Evolutionary conservation across 208 protist genomes (phyloP), one percentile per base, ranked within the genome.

Genomic region (Vickermania spadyakhi): DNA sequence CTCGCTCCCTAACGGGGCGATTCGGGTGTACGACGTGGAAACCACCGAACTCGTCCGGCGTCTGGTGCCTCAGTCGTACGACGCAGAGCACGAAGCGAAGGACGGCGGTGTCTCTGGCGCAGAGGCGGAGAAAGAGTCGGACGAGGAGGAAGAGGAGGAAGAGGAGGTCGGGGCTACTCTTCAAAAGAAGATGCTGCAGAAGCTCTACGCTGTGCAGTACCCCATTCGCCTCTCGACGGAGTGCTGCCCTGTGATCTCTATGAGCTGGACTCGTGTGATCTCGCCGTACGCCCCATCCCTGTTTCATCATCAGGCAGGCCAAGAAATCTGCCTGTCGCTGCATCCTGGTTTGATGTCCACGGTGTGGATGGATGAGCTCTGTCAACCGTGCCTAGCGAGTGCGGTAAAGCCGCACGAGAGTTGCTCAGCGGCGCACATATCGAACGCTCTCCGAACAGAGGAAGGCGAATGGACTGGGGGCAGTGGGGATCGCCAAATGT

Each of bases 1-100:
- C 41, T 70, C 76, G 7, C 65, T 90, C 25, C 64, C 75, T 4
- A 61, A 51, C 1, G 81, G 81, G 13, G 52, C 75, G 7, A 30
- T 89, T 3, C 64, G 82, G 28, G 49, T 90, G 2, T 56, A 90
- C 3, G 86, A 93, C 49, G 82, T 93, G 1, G 82, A 93, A 61
- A 70, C 72, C 26, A 81, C 77, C 13, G 70, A 76, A 23, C 56
- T 93, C 23, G 71, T 80, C 26, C 74, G 86, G 2, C 72, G 73
- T 2, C 73, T 93, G 57, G 56, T 72, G 4, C 73, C 83, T 2
- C 7, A 41, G 26, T 7, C 11, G 21, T 5, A 11, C 51, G 5
- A 7, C 11, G 5, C 21, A 23, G 51, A 18, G 5, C 7, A 27
- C n/a, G 26, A 55, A 7, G 51, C 21, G 51, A 26, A 27, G n/a